Evolutionary conservation across 2,329 filamentous ascomycete genomes (phyloP), one percentile per base, ranked within the genome.

Genomic region (Coniochaeta hoffmannii): DNA sequence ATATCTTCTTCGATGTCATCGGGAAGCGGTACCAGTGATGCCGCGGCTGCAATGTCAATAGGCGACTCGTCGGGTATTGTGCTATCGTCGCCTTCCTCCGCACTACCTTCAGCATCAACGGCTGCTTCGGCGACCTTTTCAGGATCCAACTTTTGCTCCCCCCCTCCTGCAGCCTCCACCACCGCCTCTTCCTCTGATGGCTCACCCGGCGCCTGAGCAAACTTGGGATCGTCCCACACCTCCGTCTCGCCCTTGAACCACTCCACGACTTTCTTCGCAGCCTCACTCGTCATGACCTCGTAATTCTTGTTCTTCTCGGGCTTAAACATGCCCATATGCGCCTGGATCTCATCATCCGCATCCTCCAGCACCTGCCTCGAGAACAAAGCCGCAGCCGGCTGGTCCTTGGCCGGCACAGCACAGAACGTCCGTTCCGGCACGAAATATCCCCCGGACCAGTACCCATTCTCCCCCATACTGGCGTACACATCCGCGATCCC

Each of bases 401-500:
- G 72, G 4, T 76, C 75, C 22, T 76, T 75, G 0, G 85, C 24
- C 0, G 67, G 68, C 0, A 92, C 71, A 4, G 88, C 86, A 66
- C 89, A 93, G 64, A 96, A 96, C 0, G 90, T 96, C 38, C 91
- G 76, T 62, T 91, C 83, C 0, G 80, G 80, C 0, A 82, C 78
- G 65, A 76, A 85, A 70, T 74, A 83, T 0, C 80, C 80, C 2
- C 80, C 80, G 28, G 73, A 78, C 80, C 80, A 83, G 63, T 80
- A 77, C 1, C 87, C 85, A 55, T 88, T 87, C 64, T 85, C 81
- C 0, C 89, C 89, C 7, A 96, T 77, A 0, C 83, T 86, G 1
- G 83, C 88, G 68, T 92, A 94, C 56, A 92, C 82, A 64, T 93
- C 87, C 17, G 82, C 80, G 61, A 90, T 84, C 0, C 87, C 86